Conservation (phyloP, 1,284 basidiomycete species). For the Inonotus obliquus region DNA sequence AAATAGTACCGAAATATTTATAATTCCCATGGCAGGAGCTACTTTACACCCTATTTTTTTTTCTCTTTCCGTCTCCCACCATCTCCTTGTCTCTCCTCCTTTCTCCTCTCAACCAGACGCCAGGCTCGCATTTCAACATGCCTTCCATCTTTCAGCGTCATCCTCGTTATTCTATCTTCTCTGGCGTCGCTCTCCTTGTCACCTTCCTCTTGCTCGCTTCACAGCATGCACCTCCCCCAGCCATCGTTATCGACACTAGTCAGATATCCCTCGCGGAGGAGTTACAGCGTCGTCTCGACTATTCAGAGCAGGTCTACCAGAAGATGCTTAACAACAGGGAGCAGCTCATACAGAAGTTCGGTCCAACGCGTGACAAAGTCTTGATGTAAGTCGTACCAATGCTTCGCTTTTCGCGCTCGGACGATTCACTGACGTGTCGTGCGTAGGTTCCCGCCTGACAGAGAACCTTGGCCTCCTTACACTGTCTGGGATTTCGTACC, state of each 20-base stretch:
- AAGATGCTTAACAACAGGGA: slow-evolving; percentile 15
- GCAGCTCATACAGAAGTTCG: slow-evolving; percentile 21
- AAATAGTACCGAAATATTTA: neutral
- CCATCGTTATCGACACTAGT: slow-evolving; percentile 4
- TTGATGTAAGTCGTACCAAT: slow-evolving; percentile 10
- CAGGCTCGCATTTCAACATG: slow-evolving; percentile 9
- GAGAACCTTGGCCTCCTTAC: slow-evolving; percentile 20
- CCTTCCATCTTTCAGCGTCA: slow-evolving; percentile 19
- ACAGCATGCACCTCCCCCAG: slow-evolving; percentile 15
- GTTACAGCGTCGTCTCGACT: slow-evolving; percentile 7
- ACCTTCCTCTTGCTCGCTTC: slow-evolving; percentile 19
- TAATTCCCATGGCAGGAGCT: neutral
- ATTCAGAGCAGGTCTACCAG: slow-evolving; percentile 18
- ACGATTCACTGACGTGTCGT: neutral
- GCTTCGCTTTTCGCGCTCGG: neutral
- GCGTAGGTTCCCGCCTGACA: slow-evolving; percentile 18
- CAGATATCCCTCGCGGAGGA: neutral
- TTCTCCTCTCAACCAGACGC: neutral
- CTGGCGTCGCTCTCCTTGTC: slow-evolving; percentile 15
- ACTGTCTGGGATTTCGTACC: slow-evolving; percentile 43
- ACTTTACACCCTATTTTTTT: neutral
- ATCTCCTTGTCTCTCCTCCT: neutral
- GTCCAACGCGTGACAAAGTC: slow-evolving; percentile 19
- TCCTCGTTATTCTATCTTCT: slow-evolving; percentile 18
- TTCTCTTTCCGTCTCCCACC: neutral